Percentiles rank a stretch among this genome's conserved stretches.
These are phyloP conservation scores for Apiotrichum laibachii DNA, from an alignment of 1,284 basidiomycete species.

Conservation along the genomic window DNA sequence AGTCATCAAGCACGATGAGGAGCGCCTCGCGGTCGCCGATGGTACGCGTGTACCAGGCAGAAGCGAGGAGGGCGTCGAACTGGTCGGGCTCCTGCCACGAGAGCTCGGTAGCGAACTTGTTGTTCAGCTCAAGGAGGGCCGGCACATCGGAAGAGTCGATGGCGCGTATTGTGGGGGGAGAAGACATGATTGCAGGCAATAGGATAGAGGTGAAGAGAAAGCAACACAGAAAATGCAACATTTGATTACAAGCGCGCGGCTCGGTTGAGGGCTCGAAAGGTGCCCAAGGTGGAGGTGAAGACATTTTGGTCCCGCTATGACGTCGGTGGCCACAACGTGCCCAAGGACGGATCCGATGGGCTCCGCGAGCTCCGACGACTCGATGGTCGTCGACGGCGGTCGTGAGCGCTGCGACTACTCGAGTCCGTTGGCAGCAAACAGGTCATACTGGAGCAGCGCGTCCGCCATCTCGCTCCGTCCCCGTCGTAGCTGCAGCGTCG, in stretches of 20 bases:
- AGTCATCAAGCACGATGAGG: constrained; percentile 7
- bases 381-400: too few species aligned
- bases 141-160: constrained; percentile 3
- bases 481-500: constrained; percentile 13
- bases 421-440: constrained; percentile 12
- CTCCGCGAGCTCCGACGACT: too few species aligned
- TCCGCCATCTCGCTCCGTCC: constrained; percentile 11
- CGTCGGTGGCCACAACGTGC: too few species aligned
- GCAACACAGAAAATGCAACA: neutral
- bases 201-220: neutral
- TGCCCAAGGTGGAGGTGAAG: neutral
- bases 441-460: constrained; percentile 9
- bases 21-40: constrained; percentile 10
- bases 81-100: constrained; percentile 7
- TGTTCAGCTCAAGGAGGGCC: constrained; percentile 12
- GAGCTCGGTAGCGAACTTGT: constrained; percentile 9
- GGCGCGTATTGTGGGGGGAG: constrained; percentile 1
- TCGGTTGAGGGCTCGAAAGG: too few species aligned
- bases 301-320: too few species aligned
- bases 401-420: too few species aligned
- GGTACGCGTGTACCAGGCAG: constrained; percentile 10
- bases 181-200: neutral
- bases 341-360: too few species aligned
- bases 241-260: too few species aligned
- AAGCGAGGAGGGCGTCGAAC: constrained; percentile 9